Base-by-base conservation (phyloP, 495 filamentous ascomycete species). In the Penicillium cataractarum region DNA sequence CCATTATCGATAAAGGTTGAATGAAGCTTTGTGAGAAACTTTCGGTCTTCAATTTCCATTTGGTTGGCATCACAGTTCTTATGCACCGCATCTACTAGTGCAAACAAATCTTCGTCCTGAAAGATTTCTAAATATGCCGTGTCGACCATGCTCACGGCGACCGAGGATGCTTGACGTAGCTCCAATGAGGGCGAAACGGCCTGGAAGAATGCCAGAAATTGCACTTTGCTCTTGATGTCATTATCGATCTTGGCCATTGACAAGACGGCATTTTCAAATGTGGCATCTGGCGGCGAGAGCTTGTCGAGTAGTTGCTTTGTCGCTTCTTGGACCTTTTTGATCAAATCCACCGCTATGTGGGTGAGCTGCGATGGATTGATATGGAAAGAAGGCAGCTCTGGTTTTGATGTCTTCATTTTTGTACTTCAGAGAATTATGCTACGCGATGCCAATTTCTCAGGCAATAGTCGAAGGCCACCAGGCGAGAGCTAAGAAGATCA, bases 101-200 rank as follows among this genome's bases (percentile, higher is more conserved):
- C 44, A 48, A 48, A 48, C 10, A 48, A 12, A 13, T 26, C 15
- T 48, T 48, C 44, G 44, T 48, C 44, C 44, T 27, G 44, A 12
- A 48, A 48, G 7, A 48, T 8, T 10, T 48, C n/a, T 3, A 48
- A 12, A 48, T 27, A 48, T 26, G 44, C 44, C 13, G 44, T 55
- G 40, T 61, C 59, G 12, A 61, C 59, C 9, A 55, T 21, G 27
- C 39, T 61, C 21, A 61, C 50, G 7, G 59, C 59, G 26, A 10
- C 24, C 6, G 39, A 61, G 27, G 59, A 55, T 35, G 24, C 59
- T 39, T 61, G 33, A 12, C 51, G 50, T 37, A 61, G 13, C n/a
- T 61, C 50, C 50, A 57, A 57, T 24, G 37, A 57, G 24, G 22
- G 55, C 22, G 35, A 42, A 29, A 31, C 27, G 27, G 50, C n/a